Percentiles rank a stretch among this genome's conserved stretches.
Conservation (phyloP, 2,329 filamentous ascomycete genomes). For the Penicillium sclerotiorum region DNA sequence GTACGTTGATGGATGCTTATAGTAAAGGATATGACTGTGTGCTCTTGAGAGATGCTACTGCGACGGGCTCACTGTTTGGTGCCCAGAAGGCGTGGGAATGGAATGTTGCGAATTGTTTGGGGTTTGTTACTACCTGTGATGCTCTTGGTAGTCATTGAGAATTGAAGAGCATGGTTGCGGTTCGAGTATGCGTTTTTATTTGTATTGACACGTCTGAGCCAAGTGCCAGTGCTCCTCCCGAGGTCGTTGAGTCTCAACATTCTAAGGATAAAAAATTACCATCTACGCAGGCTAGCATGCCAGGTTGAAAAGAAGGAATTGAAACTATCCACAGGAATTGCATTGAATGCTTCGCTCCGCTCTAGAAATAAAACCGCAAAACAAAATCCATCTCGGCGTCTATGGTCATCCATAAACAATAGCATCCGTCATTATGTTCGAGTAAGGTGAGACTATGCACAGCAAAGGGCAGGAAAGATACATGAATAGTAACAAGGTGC, state of each 20-base stretch:
- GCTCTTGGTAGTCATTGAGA: background rate
- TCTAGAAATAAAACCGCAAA: background rate
- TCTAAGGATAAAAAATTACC: too few relatives aligned
- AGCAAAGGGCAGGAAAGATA: constrained; percentile 10
- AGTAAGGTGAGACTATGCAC: constrained; percentile 11
- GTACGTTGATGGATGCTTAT: constrained; percentile 59
- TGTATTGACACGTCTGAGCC: too few relatives aligned
- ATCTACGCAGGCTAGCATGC: too few relatives aligned
- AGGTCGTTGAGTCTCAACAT: too few relatives aligned
- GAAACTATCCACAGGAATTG: background rate
- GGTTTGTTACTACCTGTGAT: background rate
- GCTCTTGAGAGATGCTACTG: constrained; percentile 58
- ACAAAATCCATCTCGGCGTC: background rate
- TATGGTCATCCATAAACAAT: background rate
- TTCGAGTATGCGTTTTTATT: too few relatives aligned
- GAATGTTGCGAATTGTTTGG: background rate
- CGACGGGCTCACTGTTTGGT: constrained; percentile 50
- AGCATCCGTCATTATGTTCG: background rate
- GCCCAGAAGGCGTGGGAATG: constrained; percentile 32
- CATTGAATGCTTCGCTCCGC: background rate
- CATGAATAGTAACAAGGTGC: constrained; percentile 4
- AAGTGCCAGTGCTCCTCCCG: too few relatives aligned
- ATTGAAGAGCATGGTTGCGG: too few relatives aligned
- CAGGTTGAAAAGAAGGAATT: too few relatives aligned
- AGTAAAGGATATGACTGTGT: constrained; percentile 60